Conservation (phyloP, 2,329 filamentous ascomycete species). For the Hymenoscyphus occultus region DNA sequence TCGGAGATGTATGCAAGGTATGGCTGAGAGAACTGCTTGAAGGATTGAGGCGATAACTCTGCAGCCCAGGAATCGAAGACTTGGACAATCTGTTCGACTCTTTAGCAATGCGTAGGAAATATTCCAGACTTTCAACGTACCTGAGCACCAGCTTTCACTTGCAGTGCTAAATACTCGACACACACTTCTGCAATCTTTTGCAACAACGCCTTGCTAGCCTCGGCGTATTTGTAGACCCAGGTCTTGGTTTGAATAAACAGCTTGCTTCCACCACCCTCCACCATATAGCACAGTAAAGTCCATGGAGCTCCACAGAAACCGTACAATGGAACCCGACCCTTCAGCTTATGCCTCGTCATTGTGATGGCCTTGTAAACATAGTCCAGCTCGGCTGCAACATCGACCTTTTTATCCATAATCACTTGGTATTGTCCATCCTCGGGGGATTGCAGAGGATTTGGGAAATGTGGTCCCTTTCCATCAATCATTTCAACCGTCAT, state of each 20-base stretch:
- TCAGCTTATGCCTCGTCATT: slow-evolving; percentile 81
- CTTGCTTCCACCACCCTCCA: slow-evolving; percentile 94
- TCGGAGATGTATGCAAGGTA: slow-evolving; percentile 82
- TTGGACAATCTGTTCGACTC: slow-evolving; percentile 68
- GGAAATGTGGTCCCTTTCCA: slow-evolving; percentile 95
- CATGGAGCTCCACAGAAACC: slow-evolving; percentile 97
- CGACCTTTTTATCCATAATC: slow-evolving; percentile 73
- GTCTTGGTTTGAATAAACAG: slow-evolving; percentile 92
- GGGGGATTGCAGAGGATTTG: slow-evolving; percentile 74
- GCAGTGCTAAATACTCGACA: slow-evolving; percentile 88
- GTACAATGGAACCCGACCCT: slow-evolving; percentile 85
- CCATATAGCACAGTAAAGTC: slow-evolving; percentile 98
- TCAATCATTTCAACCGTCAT: slow-evolving; percentile 99
- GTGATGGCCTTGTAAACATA: slow-evolving; percentile 98
- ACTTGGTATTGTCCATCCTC: slow-evolving; percentile 78
- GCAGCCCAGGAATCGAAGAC: slow-evolving; percentile 99
- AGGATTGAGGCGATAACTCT: slow-evolving; percentile 80
- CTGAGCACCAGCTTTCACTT: slow-evolving; percentile 92
- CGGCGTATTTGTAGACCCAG: slow-evolving; percentile 88
- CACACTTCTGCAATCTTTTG: slow-evolving; percentile 93
- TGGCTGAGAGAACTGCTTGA: slow-evolving; percentile 81
- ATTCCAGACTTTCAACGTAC: slow-evolving; percentile 40
- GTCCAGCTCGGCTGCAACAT: slow-evolving; percentile 78
- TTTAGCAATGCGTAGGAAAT: slow-evolving; percentile 3
- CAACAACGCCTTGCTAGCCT: slow-evolving; percentile 75